phyloP scores from a whole-genome alignment of 2,329 filamentous ascomycete genomes.

The Phialophora expanda region DNA sequence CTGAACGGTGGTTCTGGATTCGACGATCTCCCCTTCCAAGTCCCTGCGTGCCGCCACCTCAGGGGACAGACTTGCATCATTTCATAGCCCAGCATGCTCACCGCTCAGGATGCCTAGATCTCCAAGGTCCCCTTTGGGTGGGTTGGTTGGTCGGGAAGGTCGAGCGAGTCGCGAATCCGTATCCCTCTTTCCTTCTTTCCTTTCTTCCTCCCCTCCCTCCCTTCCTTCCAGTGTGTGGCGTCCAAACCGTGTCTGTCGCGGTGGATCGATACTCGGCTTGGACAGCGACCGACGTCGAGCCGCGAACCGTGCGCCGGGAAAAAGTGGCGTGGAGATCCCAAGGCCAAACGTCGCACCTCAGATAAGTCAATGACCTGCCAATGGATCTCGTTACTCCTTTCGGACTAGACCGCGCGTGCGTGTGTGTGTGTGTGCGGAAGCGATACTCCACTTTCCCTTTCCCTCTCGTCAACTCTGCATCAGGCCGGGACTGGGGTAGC shows the following conservation, averaged over 20 bases:
- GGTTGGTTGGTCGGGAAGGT: neutral
- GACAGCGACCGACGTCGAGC: neutral
- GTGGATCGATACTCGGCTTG: neutral
- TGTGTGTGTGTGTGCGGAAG: neutral
- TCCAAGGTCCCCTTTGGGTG: neutral
- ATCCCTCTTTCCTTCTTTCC: neutral
- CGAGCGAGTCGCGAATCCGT: neutral
- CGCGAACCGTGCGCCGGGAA: neutral
- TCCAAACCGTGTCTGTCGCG: neutral
- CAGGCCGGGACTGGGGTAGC: neutral
- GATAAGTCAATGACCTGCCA: neutral
- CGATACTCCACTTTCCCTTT: neutral
- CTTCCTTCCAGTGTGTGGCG: neutral
- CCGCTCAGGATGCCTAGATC: neutral
- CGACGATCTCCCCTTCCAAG: neutral
- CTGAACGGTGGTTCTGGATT: neutral
- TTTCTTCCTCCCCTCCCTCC: neutral
- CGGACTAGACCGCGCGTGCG: neutral
- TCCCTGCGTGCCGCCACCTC: neutral
- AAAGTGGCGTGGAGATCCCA: neutral
- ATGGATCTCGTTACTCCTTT: conserved; percentile 1
- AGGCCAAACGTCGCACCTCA: neutral
- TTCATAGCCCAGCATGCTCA: neutral
- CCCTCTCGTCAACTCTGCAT: no score
- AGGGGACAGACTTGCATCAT: neutral